A percentile compares a stretch with the other conserved stretches of the same genome.
Conservation (phyloP, 2,329 filamentous ascomycete genomes). For the Colletotrichum truncatum region DNA sequence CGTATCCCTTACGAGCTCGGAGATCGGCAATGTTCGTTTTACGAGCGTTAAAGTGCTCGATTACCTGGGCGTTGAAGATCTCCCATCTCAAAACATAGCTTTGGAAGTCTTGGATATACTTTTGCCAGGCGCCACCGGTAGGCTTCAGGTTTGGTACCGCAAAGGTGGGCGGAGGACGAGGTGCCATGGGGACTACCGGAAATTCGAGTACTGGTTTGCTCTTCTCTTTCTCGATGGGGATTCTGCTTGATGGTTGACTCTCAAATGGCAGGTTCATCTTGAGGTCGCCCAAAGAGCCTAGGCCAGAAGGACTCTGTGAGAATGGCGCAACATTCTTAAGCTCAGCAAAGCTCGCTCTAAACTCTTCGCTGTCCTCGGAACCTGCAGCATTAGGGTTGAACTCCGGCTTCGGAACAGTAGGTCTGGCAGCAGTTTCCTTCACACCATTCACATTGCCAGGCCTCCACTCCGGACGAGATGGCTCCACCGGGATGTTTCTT, state of each 20-base stretch:
- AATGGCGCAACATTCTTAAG: slow-evolving; percentile 66
- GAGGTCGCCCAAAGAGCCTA: slow-evolving; percentile 64
- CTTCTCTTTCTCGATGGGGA: slow-evolving; percentile 46
- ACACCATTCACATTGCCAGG: slow-evolving; percentile 52
- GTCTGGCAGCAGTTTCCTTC: slow-evolving; percentile 20
- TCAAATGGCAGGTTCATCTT: slow-evolving; percentile 66
- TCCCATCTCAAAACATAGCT: slow-evolving; percentile 60
- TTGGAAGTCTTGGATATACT: slow-evolving; percentile 63
- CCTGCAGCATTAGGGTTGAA: slow-evolving; percentile 51
- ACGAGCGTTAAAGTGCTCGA: slow-evolving; percentile 64
- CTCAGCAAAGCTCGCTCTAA: slow-evolving; percentile 62
- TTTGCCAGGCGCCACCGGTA: slow-evolving; percentile 53
- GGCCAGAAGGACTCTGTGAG: slow-evolving; percentile 53
- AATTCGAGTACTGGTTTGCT: slow-evolving; percentile 50
- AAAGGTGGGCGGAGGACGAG: slow-evolving; percentile 54
- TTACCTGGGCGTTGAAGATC: slow-evolving; percentile 55
- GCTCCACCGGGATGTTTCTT: slow-evolving; percentile 67
- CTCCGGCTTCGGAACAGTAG: slow-evolving; percentile 32
- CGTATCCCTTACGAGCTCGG: slow-evolving; percentile 51
- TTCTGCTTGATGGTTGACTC: slow-evolving; percentile 56
- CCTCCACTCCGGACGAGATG: slow-evolving; percentile 67
- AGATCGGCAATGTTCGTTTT: slow-evolving; percentile 51
- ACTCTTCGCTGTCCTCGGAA: slow-evolving; percentile 66
- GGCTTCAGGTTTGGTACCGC: slow-evolving; percentile 55
- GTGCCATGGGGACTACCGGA: slow-evolving; percentile 59